Evolutionary conservation across 192 early-diverging fungal genomes (phyloP).

Genomic region (Backusella mclennaniae): DNA sequence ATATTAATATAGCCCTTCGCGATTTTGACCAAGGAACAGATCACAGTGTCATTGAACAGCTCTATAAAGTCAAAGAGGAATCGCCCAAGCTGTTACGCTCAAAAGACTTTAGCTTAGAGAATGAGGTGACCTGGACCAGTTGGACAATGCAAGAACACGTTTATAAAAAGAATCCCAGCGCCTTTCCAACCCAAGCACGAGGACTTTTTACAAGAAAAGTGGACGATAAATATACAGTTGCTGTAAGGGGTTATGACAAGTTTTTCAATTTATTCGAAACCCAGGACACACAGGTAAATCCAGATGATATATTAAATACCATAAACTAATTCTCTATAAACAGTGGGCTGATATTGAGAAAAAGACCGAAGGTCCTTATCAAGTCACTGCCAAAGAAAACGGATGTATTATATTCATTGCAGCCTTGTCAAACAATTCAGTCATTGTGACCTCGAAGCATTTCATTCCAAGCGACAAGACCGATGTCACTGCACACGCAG

Average conservation of each 20-base stretch:
- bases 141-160: constrained; percentile 73
- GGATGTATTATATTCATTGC: constrained; percentile 92
- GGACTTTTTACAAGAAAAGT: constrained; percentile 70
- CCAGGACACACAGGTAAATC: constrained; percentile 45
- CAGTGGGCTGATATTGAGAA: constrained; percentile 53
- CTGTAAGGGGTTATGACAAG: constrained; percentile 94
- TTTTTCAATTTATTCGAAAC: constrained; percentile 89
- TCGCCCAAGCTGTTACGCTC: constrained; percentile 8
- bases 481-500: constrained; percentile 43
- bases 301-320: not conserved
- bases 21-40: constrained; percentile 9
- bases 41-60: constrained; percentile 9
- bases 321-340: not conserved
- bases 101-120: not conserved
- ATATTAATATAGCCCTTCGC: constrained; percentile 6
- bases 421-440: constrained; percentile 53
- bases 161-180: constrained; percentile 60
- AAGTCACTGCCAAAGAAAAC: constrained; percentile 94
- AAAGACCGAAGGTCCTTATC: constrained; percentile 80
- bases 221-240: constrained; percentile 51
- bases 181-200: constrained; percentile 74
- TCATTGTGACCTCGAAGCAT: constrained; percentile 93
- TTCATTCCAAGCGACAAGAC: constrained; percentile 40
- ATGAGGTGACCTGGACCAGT: constrained; percentile 25
- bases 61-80: not conserved